Conservation (phyloP, 2,329 filamentous ascomycete genomes). For the Penicillium sp. region DNA sequence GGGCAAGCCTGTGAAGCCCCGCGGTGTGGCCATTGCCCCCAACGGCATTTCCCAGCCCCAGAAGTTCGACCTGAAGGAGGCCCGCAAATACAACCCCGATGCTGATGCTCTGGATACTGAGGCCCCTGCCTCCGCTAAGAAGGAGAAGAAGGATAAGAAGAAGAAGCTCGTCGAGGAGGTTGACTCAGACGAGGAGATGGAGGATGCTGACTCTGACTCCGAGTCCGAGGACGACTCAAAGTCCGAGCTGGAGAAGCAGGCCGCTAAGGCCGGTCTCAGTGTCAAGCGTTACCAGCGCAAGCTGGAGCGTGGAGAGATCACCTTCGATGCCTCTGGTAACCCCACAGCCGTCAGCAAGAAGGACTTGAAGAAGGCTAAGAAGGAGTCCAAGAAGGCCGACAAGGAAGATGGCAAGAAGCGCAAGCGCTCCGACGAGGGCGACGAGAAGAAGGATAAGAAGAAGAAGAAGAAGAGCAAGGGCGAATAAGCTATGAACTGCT, state of each 20-base stretch:
- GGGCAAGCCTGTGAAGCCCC: conserved; percentile 81
- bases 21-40: conserved; percentile 72
- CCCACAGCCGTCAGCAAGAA: conserved; percentile 72
- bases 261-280: conserved; percentile 66
- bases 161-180: conserved; percentile 49
- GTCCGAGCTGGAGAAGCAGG: conserved; percentile 56
- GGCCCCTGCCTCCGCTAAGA: conserved; percentile 53
- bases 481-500: conserved; percentile 54
- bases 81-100: conserved; percentile 90
- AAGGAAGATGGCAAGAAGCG: conserved; percentile 68
- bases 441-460: conserved; percentile 51
- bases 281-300: conserved; percentile 77
- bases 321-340: conserved; percentile 63
- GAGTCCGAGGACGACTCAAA: conserved; percentile 28
- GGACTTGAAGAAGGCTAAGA: conserved; percentile 70
- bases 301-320: conserved; percentile 72
- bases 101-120: conserved; percentile 79
- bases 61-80: conserved; percentile 83
- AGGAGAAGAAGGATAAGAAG: conserved; percentile 47
- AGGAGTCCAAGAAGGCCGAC: conserved; percentile 58
- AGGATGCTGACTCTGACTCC: conserved; percentile 38
- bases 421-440: conserved; percentile 58
- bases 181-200: conserved; percentile 45
- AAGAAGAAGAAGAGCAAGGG: conserved; percentile 51
- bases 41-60: conserved; percentile 63